These are phyloP conservation scores for Arthroderma uncinatum DNA, from an alignment of 2,329 filamentous ascomycete genomes.

Conservation along the genomic window DNA sequence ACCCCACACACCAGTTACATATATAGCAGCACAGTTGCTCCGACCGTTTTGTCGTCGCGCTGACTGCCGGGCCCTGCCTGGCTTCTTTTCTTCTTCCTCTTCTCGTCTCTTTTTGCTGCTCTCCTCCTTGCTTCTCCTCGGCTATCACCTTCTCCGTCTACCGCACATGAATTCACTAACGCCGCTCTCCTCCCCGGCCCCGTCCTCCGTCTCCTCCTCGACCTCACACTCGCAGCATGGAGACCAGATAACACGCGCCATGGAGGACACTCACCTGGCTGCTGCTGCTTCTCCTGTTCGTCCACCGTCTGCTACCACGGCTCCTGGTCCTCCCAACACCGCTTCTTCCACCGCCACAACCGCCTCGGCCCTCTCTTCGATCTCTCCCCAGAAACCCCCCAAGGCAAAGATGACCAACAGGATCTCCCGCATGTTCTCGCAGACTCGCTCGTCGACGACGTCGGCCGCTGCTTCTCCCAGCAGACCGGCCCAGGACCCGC, in stretches of 20 bases:
- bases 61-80: slow-evolving; percentile 1
- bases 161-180: slow-evolving; percentile 33
- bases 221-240: slow-evolving; percentile 19
- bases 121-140: not conserved
- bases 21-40: not conserved
- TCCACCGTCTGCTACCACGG: slow-evolving; percentile 1
- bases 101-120: slow-evolving; percentile 9
- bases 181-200: slow-evolving; percentile 32
- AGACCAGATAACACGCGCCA: slow-evolving; percentile 32
- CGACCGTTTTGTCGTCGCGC: slow-evolving; percentile 1
- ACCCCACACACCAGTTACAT: not conserved
- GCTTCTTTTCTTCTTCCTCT: slow-evolving; percentile 8
- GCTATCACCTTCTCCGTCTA: not conserved
- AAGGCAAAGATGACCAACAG: slow-evolving; percentile 36
- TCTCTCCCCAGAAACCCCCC: slow-evolving; percentile 25
- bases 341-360: not conserved
- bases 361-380: slow-evolving; percentile 4
- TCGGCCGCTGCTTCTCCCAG: slow-evolving; percentile 25
- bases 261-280: slow-evolving; percentile 35
- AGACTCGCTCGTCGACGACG: slow-evolving; percentile 20
- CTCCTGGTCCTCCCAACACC: slow-evolving; percentile 9
- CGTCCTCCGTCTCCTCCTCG: slow-evolving; percentile 23
- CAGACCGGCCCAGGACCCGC: not conserved
- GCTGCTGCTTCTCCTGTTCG: slow-evolving; percentile 14
- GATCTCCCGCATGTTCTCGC: slow-evolving; percentile 38